Evolutionary conservation across 768 basidiomycete species (phyloP).

Genomic region (Russula olivacea): DNA sequence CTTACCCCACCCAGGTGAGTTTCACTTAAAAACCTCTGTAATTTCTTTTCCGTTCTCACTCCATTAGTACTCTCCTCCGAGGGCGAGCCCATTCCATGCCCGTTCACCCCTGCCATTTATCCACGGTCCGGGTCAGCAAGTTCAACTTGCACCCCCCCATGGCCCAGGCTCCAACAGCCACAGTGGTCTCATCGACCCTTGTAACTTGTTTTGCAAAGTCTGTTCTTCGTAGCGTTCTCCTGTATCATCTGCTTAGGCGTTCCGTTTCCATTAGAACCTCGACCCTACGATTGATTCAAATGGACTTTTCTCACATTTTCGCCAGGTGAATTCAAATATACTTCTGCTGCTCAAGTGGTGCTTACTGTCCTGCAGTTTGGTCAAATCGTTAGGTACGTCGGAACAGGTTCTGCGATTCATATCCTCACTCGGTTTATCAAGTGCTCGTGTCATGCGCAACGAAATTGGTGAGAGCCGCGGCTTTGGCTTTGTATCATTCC

Average conservation of each 20-base stretch:
- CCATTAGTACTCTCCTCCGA: conserved; percentile 67
- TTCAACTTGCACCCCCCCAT: conserved; percentile 66
- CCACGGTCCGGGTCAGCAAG: conserved; percentile 87
- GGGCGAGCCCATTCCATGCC: conserved; percentile 38
- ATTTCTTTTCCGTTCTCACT: conserved; percentile 3
- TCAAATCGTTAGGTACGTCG: conserved; percentile 74
- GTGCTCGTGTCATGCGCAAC: conserved; percentile 90
- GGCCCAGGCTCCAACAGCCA: conserved; percentile 81
- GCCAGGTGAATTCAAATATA: conserved; percentile 45
- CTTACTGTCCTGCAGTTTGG: conserved; percentile 53
- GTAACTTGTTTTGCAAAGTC: conserved; percentile 87
- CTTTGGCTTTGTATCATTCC: conserved; percentile 88
- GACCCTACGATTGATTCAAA: conserved; percentile 84
- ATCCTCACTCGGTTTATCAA: conserved; percentile 29
- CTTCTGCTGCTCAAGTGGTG: neutral
- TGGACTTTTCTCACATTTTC: conserved; percentile 75
- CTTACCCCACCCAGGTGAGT: conserved; percentile 57
- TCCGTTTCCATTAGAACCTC: conserved; percentile 53
- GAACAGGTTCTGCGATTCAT: neutral
- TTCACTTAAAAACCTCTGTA: conserved; percentile 3
- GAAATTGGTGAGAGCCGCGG: conserved; percentile 76
- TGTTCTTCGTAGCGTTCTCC: conserved; percentile 18
- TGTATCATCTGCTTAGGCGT: conserved; percentile 11
- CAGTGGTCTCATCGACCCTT: conserved; percentile 84
- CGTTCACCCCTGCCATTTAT: conserved; percentile 53